phyloP scores from a whole-genome alignment of 129 eudicot genomes.

The Erigeron canadensis region DNA sequence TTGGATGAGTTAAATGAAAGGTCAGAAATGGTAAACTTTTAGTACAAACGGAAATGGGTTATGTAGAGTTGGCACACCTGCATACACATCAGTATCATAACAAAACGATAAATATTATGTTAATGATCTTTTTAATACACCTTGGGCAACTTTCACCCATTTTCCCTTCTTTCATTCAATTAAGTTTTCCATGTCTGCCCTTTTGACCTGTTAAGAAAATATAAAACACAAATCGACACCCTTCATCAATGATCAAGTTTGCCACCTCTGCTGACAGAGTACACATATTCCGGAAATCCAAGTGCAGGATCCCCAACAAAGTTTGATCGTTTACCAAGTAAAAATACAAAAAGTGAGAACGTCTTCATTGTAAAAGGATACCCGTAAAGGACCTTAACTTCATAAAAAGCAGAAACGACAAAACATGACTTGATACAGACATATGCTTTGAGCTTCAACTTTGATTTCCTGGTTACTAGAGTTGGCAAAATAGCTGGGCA shows the following conservation, averaged over 20 bases:
- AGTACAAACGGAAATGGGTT: not conserved
- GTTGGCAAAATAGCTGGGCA: too few species aligned
- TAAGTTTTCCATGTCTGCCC: too few species aligned
- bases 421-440: not conserved
- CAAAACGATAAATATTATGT: too few species aligned
- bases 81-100: too few species aligned
- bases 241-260: not conserved
- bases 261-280: not conserved
- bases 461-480: not conserved
- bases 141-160: not conserved
- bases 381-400: too few species aligned
- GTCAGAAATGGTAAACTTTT: not conserved
- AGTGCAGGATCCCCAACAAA: too few species aligned
- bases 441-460: not conserved
- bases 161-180: not conserved
- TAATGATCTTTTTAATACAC: too few species aligned
- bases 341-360: too few species aligned
- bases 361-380: too few species aligned
- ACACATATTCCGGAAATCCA: too few species aligned
- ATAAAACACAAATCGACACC: not conserved
- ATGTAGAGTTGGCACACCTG: not conserved
- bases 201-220: not conserved
- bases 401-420: too few species aligned
- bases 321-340: too few species aligned
- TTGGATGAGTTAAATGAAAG: not conserved